These are phyloP conservation scores for Neofusicoccum umdonicola DNA, from an alignment of 2,329 filamentous ascomycete species.

Conservation along the genomic window DNA sequence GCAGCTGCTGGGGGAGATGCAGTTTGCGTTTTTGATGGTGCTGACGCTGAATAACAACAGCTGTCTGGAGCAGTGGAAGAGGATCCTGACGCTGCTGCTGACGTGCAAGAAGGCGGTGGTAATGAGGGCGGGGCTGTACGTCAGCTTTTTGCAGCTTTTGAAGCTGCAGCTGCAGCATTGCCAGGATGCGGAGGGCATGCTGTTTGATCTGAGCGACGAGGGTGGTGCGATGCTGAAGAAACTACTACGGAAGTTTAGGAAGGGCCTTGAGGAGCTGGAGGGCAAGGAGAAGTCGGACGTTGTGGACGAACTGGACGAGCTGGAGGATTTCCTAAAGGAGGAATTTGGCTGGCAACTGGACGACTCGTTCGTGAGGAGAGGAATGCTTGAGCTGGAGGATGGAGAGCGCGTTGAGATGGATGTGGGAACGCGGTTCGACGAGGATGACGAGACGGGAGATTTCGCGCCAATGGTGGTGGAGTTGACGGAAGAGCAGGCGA, in stretches of 20 bases:
- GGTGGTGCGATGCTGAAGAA: conserved; percentile 53
- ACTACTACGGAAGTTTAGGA: conserved; percentile 54
- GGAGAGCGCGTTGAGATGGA: conserved; percentile 63
- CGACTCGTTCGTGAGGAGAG: conserved; percentile 53
- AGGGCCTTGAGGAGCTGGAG: conserved; percentile 48
- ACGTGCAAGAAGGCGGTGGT: conserved; percentile 55
- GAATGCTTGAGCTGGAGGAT: conserved; percentile 61
- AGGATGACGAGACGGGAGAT: conserved; percentile 63
- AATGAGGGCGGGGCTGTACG: conserved; percentile 51
- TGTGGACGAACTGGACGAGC: conserved; percentile 52
- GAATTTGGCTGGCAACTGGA: conserved; percentile 60
- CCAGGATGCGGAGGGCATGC: conserved; percentile 58
- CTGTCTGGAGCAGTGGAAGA: conserved; percentile 65
- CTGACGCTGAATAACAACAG: conserved; percentile 65
- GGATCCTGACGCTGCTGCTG: conserved; percentile 55
- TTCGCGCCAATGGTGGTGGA: conserved; percentile 63
- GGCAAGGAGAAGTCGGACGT: conserved; percentile 44
- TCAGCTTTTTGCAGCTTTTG: conserved; percentile 50
- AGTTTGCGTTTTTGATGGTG: conserved; percentile 63
- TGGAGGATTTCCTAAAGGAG: conserved; percentile 54
- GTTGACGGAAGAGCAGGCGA: conserved; percentile 44
- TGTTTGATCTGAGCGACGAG: conserved; percentile 59
- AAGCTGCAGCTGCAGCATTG: conserved; percentile 55
- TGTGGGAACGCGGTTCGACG: conserved; percentile 48
- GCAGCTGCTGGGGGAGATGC: conserved; percentile 56